Evolutionary conservation across 1,284 basidiomycete genomes (phyloP).

Genomic region (Malassezia arunalokei): DNA sequence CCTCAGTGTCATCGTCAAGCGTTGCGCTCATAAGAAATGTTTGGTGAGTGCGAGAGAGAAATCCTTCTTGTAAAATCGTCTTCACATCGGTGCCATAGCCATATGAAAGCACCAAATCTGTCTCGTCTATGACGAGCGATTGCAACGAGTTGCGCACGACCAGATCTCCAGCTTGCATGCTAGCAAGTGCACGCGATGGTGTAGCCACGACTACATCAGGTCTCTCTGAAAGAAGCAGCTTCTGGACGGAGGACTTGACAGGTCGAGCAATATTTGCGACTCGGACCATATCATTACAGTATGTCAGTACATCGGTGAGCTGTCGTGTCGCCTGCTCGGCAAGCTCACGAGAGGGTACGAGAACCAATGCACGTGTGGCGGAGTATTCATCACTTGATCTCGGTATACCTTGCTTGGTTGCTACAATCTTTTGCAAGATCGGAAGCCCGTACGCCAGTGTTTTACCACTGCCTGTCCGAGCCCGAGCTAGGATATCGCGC

Average conservation of each 20-base stretch:
- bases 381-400: slow-evolving; percentile 50
- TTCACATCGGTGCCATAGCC: slow-evolving; percentile 83
- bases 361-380: slow-evolving; percentile 65
- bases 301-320: slow-evolving; percentile 61
- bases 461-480: slow-evolving; percentile 91
- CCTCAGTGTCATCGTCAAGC: slow-evolving; percentile 86
- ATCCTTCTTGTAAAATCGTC: slow-evolving; percentile 60
- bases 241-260: slow-evolving; percentile 60
- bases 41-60: slow-evolving; percentile 75
- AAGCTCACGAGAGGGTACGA: slow-evolving; percentile 88
- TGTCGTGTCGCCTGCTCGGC: slow-evolving; percentile 75
- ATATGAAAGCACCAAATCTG: slow-evolving; percentile 91
- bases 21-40: slow-evolving; percentile 96
- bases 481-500: slow-evolving; percentile 81
- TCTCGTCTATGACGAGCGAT: slow-evolving; percentile 90
- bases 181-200: slow-evolving; percentile 66
- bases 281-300: slow-evolving; percentile 57
- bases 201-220: slow-evolving; percentile 88
- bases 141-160: slow-evolving; percentile 53
- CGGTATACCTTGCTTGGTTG: slow-evolving; percentile 53
- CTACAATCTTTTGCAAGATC: slow-evolving; percentile 74
- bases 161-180: slow-evolving; percentile 61
- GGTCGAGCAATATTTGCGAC: slow-evolving; percentile 64
- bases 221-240: slow-evolving; percentile 68
- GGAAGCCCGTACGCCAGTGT: slow-evolving; percentile 92